Conservation (phyloP, 2,329 filamentous ascomycete species). For the Lecanicillium sp. region DNA sequence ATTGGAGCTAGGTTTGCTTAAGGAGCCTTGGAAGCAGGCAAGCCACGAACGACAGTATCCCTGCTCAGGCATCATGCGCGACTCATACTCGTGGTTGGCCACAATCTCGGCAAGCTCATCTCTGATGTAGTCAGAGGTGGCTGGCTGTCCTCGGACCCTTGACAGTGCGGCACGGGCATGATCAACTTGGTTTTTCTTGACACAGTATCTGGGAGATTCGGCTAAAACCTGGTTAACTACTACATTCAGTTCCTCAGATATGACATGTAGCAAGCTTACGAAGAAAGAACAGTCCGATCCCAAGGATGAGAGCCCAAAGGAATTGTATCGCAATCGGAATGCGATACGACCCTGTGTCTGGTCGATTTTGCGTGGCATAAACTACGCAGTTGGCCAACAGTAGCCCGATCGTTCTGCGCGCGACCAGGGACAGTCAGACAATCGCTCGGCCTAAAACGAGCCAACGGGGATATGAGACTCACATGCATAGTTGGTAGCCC, state of each 20-base stretch:
- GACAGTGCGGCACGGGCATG: constrained; percentile 50
- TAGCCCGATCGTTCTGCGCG: constrained; percentile 52
- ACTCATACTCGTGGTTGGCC: constrained; percentile 66
- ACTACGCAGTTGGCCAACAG: constrained; percentile 61
- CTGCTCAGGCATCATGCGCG: constrained; percentile 47
- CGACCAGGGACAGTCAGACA: not conserved
- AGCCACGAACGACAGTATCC: constrained; percentile 54
- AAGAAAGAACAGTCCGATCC: too few relatives aligned
- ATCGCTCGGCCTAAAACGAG: too few relatives aligned
- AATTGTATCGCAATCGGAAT: too few relatives aligned
- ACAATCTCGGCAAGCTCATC: constrained; percentile 66
- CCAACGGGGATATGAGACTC: not conserved
- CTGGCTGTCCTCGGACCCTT: constrained; percentile 56
- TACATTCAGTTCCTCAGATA: too few relatives aligned
- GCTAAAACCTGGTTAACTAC: too few relatives aligned
- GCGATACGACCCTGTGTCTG: constrained; percentile 59
- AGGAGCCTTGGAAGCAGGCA: constrained; percentile 47
- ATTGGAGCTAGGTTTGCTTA: constrained; percentile 46
- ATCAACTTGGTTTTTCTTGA: constrained; percentile 58
- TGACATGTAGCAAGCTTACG: too few relatives aligned
- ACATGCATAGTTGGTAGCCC: constrained; percentile 68
- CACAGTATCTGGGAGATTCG: constrained; percentile 64
- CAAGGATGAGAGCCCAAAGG: too few relatives aligned
- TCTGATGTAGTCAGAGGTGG: constrained; percentile 58
- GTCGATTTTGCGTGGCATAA: constrained; percentile 53